phyloP scores from a whole-genome alignment of 2,329 filamentous ascomycete species.

The Canariomyces notabilis region DNA sequence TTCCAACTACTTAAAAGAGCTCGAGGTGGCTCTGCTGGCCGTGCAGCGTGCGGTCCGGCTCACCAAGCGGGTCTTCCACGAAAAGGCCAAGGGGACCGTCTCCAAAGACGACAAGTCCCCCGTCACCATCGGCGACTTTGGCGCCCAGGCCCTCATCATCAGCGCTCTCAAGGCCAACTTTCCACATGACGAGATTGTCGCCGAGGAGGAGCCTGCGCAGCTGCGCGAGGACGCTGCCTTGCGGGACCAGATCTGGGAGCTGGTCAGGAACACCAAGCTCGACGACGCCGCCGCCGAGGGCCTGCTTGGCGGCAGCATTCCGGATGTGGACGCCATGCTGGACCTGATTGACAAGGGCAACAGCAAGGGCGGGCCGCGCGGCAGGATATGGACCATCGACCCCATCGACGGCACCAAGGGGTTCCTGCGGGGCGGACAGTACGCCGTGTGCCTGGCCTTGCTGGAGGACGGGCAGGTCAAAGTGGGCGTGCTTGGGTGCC shows the following conservation, averaged over 20 bases:
- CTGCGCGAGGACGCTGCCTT: slow-evolving; percentile 41
- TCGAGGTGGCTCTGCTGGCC: slow-evolving; percentile 73
- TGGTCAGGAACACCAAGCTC: slow-evolving; percentile 53
- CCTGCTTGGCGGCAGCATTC: slow-evolving; percentile 56
- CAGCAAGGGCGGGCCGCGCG: slow-evolving; percentile 65
- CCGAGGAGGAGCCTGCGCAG: slow-evolving; percentile 49
- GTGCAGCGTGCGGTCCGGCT: slow-evolving; percentile 65
- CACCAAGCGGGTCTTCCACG: slow-evolving; percentile 42
- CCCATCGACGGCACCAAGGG: slow-evolving; percentile 98
- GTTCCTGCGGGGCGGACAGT: slow-evolving; percentile 92
- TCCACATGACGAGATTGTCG: slow-evolving; percentile 49
- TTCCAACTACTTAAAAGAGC: slow-evolving; percentile 61
- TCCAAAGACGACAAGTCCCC: slow-evolving; percentile 32
- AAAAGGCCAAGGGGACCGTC: slow-evolving; percentile 16
- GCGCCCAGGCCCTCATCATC: slow-evolving; percentile 53
- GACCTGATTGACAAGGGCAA: slow-evolving; percentile 62
- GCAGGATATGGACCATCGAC: slow-evolving; percentile 92
- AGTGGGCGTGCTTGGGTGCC: slow-evolving; percentile 90
- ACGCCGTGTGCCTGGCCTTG: slow-evolving; percentile 88
- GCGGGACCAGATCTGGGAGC: slow-evolving; percentile 44
- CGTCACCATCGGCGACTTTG: slow-evolving; percentile 56
- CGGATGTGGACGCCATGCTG: slow-evolving; percentile 62
- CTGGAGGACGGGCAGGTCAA: slow-evolving; percentile 92
- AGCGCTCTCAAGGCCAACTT: slow-evolving; percentile 47
- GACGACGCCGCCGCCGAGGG: slow-evolving; percentile 60